These are phyloP conservation scores for Dillenia turbinata DNA, from an alignment of 164 flowering plant species.

Conservation along the genomic window DNA sequence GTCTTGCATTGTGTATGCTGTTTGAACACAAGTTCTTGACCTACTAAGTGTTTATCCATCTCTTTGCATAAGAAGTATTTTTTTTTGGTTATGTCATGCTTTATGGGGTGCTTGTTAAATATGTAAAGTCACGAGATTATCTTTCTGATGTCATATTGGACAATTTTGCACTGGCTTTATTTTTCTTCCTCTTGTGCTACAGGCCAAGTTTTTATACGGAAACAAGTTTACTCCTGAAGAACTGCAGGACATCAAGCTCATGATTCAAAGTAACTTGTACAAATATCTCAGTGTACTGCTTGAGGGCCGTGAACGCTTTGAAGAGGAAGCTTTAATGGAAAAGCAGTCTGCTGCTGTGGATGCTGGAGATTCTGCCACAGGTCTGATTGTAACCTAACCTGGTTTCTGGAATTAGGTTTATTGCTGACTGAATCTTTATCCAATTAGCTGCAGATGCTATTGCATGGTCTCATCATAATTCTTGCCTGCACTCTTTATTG, in stretches of 20 bases:
- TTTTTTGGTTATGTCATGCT: too few species aligned
- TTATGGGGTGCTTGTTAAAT: too few species aligned
- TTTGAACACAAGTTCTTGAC: too few species aligned
- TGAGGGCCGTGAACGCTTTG: conserved; percentile 31
- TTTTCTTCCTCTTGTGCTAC: background rate
- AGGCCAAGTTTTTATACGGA: conserved; percentile 29
- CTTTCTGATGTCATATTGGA: background rate
- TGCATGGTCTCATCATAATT: too few species aligned
- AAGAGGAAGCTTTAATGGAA: conserved; percentile 24
- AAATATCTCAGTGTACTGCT: conserved; percentile 27
- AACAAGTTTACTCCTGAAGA: conserved; percentile 23
- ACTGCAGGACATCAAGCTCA: conserved; percentile 23
- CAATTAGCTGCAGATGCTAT: too few species aligned
- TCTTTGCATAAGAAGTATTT: too few species aligned
- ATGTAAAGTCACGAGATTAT: too few species aligned
- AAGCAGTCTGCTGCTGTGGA: conserved; percentile 6
- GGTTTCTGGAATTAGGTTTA: too few species aligned
- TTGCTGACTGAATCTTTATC: too few species aligned
- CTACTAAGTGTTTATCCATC: too few species aligned
- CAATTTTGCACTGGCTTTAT: background rate
- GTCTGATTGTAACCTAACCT: conserved; percentile 10
- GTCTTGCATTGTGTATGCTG: too few species aligned
- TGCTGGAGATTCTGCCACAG: conserved; percentile 22
- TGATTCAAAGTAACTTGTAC: conserved; percentile 33
- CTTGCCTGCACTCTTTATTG: too few species aligned